Base-by-base conservation (phyloP, 148 eudicot genomes). In the Cornus suecica region DNA sequence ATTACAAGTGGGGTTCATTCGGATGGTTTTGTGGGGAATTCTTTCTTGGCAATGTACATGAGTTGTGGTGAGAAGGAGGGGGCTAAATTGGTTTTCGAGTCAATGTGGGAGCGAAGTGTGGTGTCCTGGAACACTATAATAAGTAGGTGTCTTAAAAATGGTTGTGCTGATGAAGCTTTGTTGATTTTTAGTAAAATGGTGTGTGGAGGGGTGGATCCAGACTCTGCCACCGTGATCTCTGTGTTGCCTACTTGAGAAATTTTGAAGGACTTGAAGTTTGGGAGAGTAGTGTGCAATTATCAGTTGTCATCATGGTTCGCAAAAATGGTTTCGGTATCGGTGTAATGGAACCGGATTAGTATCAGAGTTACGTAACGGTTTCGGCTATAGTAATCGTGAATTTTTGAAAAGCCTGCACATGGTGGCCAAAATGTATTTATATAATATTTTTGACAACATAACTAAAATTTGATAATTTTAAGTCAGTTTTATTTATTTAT, bases 81-180 rank as follows among this genome's bases (percentile, higher is more conserved):
- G 65, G 96, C 90, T 28, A 82, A 79, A 68, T 54, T 84, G 70
- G 83, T 84, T 62, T 91, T 91, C 76, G 72, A 74, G 18, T 66
- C 3, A 7, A 85, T 91, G 93, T 13, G 14, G 52, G 91, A 74
- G 60, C 74, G 66, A 42, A 79, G 72, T 67, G 76, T 80, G 71
- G 93, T 89, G 37, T 77, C 93, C 16, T 91, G 93, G 93, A 88
- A 88, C 18, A 84, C 86, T 42, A 81, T 91, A 91, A 86, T 89
- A 7, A 86, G 91, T 82, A 93, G 93, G 78, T 83, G 71, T 78
- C 76, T 64, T 60, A 75, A 77, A 48, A 88, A 86, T 73, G 91
- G 85, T 65, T 71, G 77, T 68, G 76, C 83, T 15, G 69, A 80
- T 22, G 89, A 88, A 41, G 84, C 91, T 42, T 54, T 81, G 71